Conservation (phyloP, 805 yeast species). For the Kurtzmaniella cleridarum region DNA sequence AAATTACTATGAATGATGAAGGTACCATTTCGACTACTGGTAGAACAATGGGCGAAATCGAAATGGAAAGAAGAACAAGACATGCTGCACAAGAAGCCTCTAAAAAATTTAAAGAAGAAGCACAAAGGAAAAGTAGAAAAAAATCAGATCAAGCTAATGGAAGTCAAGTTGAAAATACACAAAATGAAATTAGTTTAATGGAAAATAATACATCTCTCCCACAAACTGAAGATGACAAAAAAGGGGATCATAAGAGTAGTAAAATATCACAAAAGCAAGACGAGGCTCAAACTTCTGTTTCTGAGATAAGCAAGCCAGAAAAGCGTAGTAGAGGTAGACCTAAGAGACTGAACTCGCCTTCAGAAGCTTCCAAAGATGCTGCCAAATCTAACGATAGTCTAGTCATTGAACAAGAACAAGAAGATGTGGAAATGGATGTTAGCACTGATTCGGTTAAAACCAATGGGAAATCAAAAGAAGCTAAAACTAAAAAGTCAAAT, state of each 20-base stretch:
- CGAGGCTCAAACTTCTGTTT: background rate
- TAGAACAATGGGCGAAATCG: conserved; percentile 4
- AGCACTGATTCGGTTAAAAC: too few species aligned
- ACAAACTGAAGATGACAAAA: too few species aligned
- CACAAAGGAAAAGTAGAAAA: background rate
- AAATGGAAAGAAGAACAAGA: conserved; percentile 6
- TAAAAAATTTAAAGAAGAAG: background rate
- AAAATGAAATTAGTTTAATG: background rate
- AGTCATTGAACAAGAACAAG: too few species aligned
- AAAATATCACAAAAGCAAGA: too few species aligned
- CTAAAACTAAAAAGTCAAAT: background rate
- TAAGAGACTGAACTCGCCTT: background rate
- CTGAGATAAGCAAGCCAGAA: background rate
- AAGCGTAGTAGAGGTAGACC: background rate
- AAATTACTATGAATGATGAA: conserved; percentile 20
- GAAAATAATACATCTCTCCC: too few species aligned
- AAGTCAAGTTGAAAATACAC: background rate
- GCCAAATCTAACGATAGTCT: background rate
- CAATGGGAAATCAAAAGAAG: too few species aligned
- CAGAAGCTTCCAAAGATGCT: background rate
- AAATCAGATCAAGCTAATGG: too few species aligned
- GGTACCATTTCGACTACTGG: conserved; percentile 9
- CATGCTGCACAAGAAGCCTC: conserved; percentile 4
- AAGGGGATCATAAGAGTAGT: too few species aligned
- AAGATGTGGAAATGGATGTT: too few species aligned